Conservation (phyloP, 305 asterid species). For the Ajuga reptans region DNA sequence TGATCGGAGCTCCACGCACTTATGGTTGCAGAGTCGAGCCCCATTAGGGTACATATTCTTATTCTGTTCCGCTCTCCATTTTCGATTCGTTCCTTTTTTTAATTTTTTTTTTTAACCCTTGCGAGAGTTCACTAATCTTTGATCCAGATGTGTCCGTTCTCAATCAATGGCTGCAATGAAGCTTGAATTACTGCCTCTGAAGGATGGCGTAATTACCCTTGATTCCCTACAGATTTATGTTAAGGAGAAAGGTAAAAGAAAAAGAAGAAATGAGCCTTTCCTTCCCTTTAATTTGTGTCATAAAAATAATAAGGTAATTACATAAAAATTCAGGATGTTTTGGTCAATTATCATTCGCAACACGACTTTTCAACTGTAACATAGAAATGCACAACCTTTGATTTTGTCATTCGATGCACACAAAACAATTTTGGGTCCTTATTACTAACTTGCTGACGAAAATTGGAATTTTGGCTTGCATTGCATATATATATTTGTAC, state of each 20-base stretch:
- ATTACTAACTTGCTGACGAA: too few relatives aligned
- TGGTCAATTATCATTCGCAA: too few relatives aligned
- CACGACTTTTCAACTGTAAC: too few relatives aligned
- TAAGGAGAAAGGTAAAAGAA: slow-evolving; percentile 70
- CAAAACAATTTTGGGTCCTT: too few relatives aligned
- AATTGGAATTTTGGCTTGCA: too few relatives aligned
- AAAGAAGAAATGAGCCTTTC: too few relatives aligned
- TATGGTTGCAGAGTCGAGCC: slow-evolving; percentile 91
- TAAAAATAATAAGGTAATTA: too few relatives aligned
- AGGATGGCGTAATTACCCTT: slow-evolving; percentile 82
- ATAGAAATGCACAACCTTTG: too few relatives aligned
- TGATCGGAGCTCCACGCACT: slow-evolving; percentile 70
- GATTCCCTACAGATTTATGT: slow-evolving; percentile 81
- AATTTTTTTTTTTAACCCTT: not conserved
- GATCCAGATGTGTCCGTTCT: slow-evolving; percentile 70
- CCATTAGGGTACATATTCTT: slow-evolving; percentile 63
- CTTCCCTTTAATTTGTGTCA: too few relatives aligned
- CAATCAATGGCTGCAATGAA: slow-evolving; percentile 74
- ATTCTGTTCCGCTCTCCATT: not conserved
- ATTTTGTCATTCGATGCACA: too few relatives aligned
- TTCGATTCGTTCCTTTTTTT: not conserved
- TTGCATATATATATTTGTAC: too few relatives aligned
- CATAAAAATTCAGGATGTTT: too few relatives aligned
- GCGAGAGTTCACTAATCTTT: slow-evolving; percentile 22
- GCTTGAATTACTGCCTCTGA: slow-evolving; percentile 85